Evolutionary conservation across 176 grass and related monocot species (phyloP).

Genomic region (Olyra latifolia): DNA sequence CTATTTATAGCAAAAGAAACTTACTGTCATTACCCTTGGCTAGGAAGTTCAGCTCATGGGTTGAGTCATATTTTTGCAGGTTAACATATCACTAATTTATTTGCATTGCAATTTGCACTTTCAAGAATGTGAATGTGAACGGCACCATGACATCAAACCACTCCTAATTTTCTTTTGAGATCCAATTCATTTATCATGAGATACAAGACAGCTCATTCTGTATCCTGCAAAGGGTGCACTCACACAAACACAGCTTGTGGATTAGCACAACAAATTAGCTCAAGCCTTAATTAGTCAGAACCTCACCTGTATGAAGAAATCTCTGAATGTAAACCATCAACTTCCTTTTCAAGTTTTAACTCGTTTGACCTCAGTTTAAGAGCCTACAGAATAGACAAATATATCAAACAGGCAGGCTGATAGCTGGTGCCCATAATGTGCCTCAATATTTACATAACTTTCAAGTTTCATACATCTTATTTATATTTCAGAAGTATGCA

Average conservation of each 20-base stretch:
- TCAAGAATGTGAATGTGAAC: constrained; percentile 11
- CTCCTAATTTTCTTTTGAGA: not conserved
- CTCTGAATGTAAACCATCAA: constrained; percentile 77
- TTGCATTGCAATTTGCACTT: not conserved
- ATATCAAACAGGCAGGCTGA: constrained; percentile 19
- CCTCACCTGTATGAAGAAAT: constrained; percentile 79
- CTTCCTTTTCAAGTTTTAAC: constrained; percentile 91
- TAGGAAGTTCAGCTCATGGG: constrained; percentile 7
- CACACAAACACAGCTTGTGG: not conserved
- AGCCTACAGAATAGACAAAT: constrained; percentile 54
- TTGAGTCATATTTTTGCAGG: constrained; percentile 2
- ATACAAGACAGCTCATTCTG: constrained; percentile 6
- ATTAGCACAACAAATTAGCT: constrained; percentile 26
- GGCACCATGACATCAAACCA: not conserved
- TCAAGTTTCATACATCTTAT: not conserved
- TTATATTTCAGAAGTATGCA: not conserved
- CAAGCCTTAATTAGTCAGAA: not conserved
- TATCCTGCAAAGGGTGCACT: not conserved
- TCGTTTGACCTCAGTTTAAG: constrained; percentile 98
- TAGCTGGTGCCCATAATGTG: constrained; percentile 1
- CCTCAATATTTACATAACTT: not conserved
- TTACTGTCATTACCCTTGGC: constrained; percentile 6
- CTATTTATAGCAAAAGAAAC: constrained; percentile 43
- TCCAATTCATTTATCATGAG: constrained; percentile 14
- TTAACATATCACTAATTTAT: constrained; percentile 2